Conservation (phyloP, 768 basidiomycete genomes). For the Suillus placidus region DNA sequence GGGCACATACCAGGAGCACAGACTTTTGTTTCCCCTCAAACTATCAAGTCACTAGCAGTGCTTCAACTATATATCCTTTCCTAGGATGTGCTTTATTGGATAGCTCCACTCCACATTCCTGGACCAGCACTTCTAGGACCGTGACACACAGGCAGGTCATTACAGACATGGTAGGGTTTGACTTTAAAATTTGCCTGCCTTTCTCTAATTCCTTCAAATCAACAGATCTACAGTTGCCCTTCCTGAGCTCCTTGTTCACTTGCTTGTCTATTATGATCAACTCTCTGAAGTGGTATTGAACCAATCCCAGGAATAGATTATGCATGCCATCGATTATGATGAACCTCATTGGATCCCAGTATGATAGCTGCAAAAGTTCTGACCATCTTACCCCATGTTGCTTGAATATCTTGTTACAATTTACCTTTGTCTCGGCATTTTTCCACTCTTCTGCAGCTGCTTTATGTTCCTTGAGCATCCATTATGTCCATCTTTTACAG, state of each 20-base stretch:
- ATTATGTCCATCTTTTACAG: conserved; percentile 24
- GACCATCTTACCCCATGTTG: conserved; percentile 32
- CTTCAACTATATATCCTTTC: background rate
- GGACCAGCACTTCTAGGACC: background rate
- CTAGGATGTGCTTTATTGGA: background rate
- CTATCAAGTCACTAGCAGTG: background rate
- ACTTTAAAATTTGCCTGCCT: background rate
- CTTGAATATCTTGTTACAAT: conserved; percentile 18
- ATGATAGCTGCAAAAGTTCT: conserved; percentile 33
- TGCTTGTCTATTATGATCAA: conserved; percentile 16
- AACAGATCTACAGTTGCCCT: background rate
- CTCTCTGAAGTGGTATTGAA: conserved; percentile 14
- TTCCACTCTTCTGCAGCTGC: conserved; percentile 23
- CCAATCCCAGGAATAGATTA: conserved; percentile 30
- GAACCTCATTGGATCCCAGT: conserved; percentile 34
- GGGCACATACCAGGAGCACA: background rate
- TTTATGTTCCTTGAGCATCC: conserved; percentile 20
- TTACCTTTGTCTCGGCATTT: conserved; percentile 18
- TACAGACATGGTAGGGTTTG: background rate
- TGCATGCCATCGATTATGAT: conserved; percentile 41
- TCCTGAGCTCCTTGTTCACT: background rate
- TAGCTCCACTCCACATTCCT: background rate
- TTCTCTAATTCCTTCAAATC: conserved; percentile 4
- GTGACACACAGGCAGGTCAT: background rate
- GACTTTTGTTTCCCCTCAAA: background rate